A percentile compares a stretch with the other conserved stretches of the same genome.
Conservation (phyloP, 805 yeast genomes). For the Saccharomycopsis malanga region DNA sequence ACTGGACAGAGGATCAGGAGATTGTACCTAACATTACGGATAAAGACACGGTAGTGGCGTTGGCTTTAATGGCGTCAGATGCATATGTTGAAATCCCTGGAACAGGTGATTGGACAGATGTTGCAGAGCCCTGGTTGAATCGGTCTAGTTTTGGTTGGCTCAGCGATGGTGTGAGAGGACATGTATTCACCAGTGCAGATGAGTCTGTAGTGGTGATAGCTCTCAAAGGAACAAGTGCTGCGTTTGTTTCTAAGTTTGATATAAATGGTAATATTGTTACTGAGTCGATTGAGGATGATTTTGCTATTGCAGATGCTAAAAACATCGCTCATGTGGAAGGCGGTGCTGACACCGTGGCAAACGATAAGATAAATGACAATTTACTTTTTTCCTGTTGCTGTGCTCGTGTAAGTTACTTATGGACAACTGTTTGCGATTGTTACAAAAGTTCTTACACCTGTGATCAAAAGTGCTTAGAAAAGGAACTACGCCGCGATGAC, state of each 20-base stretch:
- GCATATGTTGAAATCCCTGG: conserved; percentile 78
- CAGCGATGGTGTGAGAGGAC: conserved; percentile 81
- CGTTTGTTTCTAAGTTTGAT: conserved; percentile 40
- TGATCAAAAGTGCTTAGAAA: conserved; percentile 79
- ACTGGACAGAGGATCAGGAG: conserved; percentile 53
- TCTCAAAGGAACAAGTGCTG: conserved; percentile 88
- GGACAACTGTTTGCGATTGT: conserved; percentile 96
- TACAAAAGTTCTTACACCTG: conserved; percentile 79
- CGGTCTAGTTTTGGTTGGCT: conserved; percentile 73
- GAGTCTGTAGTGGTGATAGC: conserved; percentile 63
- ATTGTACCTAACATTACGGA: conserved; percentile 75
- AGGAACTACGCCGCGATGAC: conserved; percentile 65
- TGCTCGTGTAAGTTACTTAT: conserved; percentile 81
- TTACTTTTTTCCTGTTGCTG: conserved; percentile 91
- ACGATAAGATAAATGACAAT: conserved; percentile 84
- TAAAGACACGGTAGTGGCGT: conserved; percentile 58
- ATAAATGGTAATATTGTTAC: not conserved
- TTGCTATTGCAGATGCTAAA: not conserved
- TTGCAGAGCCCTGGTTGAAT: conserved; percentile 49
- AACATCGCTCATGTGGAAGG: conserved; percentile 29
- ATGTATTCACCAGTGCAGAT: conserved; percentile 64
- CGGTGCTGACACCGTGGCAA: conserved; percentile 60
- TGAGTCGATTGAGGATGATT: not conserved
- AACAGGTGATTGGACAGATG: conserved; percentile 83
- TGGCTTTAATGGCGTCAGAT: conserved; percentile 83